phyloP scores from a whole-genome alignment of 108 stramenopile genomes.

The Aurantiochytrium sp. region DNA sequence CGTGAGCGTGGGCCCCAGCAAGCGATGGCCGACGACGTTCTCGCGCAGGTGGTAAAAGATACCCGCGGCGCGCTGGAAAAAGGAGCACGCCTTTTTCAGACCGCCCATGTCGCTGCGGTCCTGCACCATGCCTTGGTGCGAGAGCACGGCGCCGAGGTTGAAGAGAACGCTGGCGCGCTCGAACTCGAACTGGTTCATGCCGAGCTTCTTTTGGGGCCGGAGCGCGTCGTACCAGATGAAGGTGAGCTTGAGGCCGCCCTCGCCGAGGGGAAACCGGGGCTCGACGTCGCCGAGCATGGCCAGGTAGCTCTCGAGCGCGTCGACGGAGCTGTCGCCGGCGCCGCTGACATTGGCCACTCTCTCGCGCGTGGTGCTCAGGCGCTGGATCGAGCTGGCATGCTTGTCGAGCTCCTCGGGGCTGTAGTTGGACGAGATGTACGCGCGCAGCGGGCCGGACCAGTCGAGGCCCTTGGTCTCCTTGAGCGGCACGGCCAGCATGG shows the following conservation, averaged over 20 bases:
- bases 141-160: slow-evolving; percentile 33
- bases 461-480: slow-evolving; percentile 27
- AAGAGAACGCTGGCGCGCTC: slow-evolving; percentile 38
- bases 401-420: slow-evolving; percentile 23
- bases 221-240: slow-evolving; percentile 20
- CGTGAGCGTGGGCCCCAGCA: background rate
- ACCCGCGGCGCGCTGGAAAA: slow-evolving; percentile 43
- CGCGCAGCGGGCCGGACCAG: slow-evolving; percentile 20
- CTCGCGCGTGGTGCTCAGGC: slow-evolving; percentile 24
- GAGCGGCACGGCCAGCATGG: background rate
- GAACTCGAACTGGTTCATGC: slow-evolving; percentile 10
- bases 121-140: background rate
- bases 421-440: slow-evolving; percentile 9
- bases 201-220: background rate
- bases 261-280: slow-evolving; percentile 22
- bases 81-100: slow-evolving; percentile 29
- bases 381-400: background rate
- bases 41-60: slow-evolving; percentile 25
- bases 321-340: background rate
- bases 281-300: slow-evolving; percentile 11
- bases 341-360: background rate
- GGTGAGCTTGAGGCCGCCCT: slow-evolving; percentile 23
- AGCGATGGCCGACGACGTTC: background rate
- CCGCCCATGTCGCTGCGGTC: slow-evolving; percentile 35
- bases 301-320: slow-evolving; percentile 28